Percentiles rank a stretch among this genome's conserved stretches.
Evolutionary conservation across 495 filamentous ascomycete genomes (phyloP).

Genomic region (Penicillium pulvis): DNA sequence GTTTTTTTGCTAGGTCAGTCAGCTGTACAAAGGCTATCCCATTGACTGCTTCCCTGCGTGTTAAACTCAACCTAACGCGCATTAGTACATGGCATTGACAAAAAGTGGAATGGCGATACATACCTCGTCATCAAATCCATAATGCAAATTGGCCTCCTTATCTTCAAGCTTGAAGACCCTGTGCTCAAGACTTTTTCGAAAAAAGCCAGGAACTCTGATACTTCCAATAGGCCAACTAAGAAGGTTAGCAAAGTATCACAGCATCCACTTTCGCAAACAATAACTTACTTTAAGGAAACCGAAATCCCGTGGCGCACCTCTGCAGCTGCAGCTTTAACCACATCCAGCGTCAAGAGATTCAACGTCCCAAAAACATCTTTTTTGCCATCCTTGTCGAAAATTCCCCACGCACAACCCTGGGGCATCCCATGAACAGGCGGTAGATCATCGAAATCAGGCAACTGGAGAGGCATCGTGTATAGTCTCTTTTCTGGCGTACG

Average conservation of each 20-base stretch:
- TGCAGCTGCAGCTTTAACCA: constrained; percentile 50
- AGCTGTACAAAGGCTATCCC: constrained; percentile 40
- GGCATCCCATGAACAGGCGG: constrained; percentile 61
- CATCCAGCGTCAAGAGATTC: constrained; percentile 58
- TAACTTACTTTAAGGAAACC: constrained; percentile 59
- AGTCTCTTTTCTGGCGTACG: background rate
- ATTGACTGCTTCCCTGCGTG: constrained; percentile 48
- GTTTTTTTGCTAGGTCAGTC: background rate
- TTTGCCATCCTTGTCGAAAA: constrained; percentile 63
- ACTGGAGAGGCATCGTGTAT: constrained; percentile 7
- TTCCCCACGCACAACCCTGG: constrained; percentile 65
- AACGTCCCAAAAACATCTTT: constrained; percentile 61
- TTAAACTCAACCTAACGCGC: constrained; percentile 47
- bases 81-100: background rate
- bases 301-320: constrained; percentile 58
- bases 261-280: background rate
- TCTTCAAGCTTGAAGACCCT: constrained; percentile 50
- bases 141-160: constrained; percentile 12
- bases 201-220: constrained; percentile 49
- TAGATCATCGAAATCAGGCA: constrained; percentile 58
- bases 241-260: background rate
- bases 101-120: background rate
- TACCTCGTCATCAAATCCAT: constrained; percentile 48
- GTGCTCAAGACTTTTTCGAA: constrained; percentile 55
- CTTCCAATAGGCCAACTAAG: constrained; percentile 45